Evolutionary conservation across 2,329 filamentous ascomycete species (phyloP).

Genomic region (Xylariomycetidae sp.): DNA sequence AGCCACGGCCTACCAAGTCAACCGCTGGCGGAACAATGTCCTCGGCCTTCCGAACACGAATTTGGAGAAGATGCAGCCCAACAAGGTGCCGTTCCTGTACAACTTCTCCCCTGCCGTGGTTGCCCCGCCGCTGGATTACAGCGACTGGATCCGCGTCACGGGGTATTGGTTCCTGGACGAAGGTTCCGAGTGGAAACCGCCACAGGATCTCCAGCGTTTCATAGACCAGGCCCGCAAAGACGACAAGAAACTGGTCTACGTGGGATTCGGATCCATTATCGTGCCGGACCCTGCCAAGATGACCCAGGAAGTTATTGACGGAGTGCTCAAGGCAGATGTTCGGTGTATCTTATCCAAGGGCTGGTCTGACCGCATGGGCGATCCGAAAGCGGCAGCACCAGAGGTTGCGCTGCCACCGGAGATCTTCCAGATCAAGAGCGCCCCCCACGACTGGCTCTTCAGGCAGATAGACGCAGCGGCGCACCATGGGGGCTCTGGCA

Average conservation of each 20-base stretch:
- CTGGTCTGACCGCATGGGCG: slow-evolving; percentile 73
- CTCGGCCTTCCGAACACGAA: slow-evolving; percentile 75
- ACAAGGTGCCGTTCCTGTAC: slow-evolving; percentile 97
- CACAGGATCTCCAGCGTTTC: slow-evolving; percentile 69
- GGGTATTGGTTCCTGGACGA: slow-evolving; percentile 98
- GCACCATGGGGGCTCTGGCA: slow-evolving; percentile 92
- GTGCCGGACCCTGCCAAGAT: slow-evolving; percentile 83
- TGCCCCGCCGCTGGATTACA: slow-evolving; percentile 89
- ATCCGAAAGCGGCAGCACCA: slow-evolving; percentile 34
- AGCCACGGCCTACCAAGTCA: slow-evolving; percentile 83
- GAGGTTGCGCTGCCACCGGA: slow-evolving; percentile 69
- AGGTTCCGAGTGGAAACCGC: slow-evolving; percentile 60
- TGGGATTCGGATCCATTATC: slow-evolving; percentile 94
- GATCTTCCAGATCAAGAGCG: slow-evolving; percentile 82
- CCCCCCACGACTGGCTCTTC: slow-evolving; percentile 96
- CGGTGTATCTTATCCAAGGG: slow-evolving; percentile 93
- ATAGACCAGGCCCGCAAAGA: slow-evolving; percentile 78
- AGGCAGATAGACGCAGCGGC: slow-evolving; percentile 86
- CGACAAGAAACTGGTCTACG: slow-evolving; percentile 87
- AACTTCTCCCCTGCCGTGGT: slow-evolving; percentile 95
- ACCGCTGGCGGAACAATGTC: slow-evolving; percentile 80
- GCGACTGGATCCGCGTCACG: slow-evolving; percentile 94
- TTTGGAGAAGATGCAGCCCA: slow-evolving; percentile 86
- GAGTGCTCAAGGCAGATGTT: slow-evolving; percentile 84
- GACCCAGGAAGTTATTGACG: slow-evolving; percentile 88